Evolutionary conservation across 106 monocot genomes (phyloP), one percentile per base, ranked within the genome.

Genomic region (Xerophyta viscosa): DNA sequence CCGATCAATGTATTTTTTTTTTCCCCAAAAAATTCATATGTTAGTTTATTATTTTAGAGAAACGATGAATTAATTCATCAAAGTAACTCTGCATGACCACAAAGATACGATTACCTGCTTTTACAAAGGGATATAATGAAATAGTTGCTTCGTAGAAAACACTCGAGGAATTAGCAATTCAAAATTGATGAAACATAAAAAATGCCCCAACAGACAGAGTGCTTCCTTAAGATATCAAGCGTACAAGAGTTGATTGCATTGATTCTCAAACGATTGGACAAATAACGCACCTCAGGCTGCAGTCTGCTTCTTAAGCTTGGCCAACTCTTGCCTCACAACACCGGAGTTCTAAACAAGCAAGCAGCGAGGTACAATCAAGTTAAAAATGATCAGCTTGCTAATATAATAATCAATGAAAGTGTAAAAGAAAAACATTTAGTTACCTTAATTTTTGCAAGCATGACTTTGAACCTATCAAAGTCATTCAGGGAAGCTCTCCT

Each of bases 401-500:
- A n/a, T 5, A 29, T n/a, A n/a, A n/a, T n/a, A n/a, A n/a, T n/a
- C n/a, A 54, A 11, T 20, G 29, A 18, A 48, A 10, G 2, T 6
- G 10, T 30, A 24, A 43, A 25, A 18, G n/a, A 24, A 25, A 25
- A 2, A 12, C 18, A 24, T n/a, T 20, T 6, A 23, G 17, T 14
- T 2, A 76, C 69, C 76, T 70, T 76, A 45, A 76, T 76, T 59
- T 65, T 76, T 2, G 76, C 76, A 27, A 70, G 10, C 76, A 76
- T 65, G 42, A 69, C 83, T 60, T 80, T 80, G 64, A 89, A 89
- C 61, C 83, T 72, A 48, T 89, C 84, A 24, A 89, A 89, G 30
- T 89, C 88, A 61, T 80, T 89, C 14, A 89, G 70, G 15, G 76
- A 31, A 47, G 89, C 84, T 58, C 89, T 84, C 62, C 57, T 80